Base-by-base conservation (phyloP, 805 yeast species). In the Komagataella pastoris region DNA sequence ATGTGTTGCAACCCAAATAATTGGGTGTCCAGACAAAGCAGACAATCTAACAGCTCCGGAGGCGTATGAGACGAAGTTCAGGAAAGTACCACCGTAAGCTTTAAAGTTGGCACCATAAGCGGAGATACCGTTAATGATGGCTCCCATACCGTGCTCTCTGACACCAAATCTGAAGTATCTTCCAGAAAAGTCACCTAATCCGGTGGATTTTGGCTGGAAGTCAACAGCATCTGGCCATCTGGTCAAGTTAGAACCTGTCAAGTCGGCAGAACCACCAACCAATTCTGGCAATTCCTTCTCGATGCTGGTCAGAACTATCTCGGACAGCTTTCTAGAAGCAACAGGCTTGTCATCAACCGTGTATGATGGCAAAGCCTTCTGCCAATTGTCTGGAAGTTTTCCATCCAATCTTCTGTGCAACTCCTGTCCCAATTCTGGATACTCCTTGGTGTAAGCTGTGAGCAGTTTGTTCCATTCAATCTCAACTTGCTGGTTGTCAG, bases 101-200 rank as follows among this genome's bases (percentile, higher is more conserved):
- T 83, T 85, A 78, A 76, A 81, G 75, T 87, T 88, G 57, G 85
- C 86, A 73, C 85, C 85, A 65, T 73, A 91, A 52, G 97, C 97
- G 54, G 93, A 77, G 61, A 91, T 85, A 84, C 99, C 99, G 74
- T 93, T 91, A 81, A 90, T 79, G 69, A 90, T 85, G 58, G 97
- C 97, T 74, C 96, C 97, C 97, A 91, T 89, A 70, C 88, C 97
- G 73, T 93, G 98, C 78, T 91, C 99, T 74, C 99, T 85, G 58
- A 91, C 96, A 83, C 99, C 99, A 70, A 84, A 91, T 75, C 97
- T 85, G 71, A 91, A 77, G 76, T 91, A 91, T 68, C 96, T 84
- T 67, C 99, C 99, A 53, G 81, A 57, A 77, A 84, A 90, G 65
- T 81, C 81, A 71, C 98, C 98, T 59, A 88, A 73, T 49, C 81